Percentiles rank a stretch among this genome's conserved stretches.
Conservation (phyloP, 2,329 filamentous ascomycete species). For the Colletotrichum tropicicola region DNA sequence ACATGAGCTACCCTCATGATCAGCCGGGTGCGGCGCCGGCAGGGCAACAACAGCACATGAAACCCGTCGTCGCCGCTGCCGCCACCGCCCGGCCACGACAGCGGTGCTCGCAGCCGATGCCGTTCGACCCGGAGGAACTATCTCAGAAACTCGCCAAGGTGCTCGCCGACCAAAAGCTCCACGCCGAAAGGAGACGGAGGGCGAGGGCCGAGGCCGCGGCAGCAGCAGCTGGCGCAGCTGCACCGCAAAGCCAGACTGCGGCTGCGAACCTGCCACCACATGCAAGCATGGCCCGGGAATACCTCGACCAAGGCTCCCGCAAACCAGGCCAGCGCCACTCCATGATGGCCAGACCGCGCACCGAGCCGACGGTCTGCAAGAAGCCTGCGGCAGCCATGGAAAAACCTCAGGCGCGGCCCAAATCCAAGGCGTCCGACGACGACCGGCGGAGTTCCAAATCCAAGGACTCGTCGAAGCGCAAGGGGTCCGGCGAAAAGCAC, state of each 20-base stretch:
- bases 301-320: slow-evolving; percentile 11
- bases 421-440: slow-evolving; percentile 29
- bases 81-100: slow-evolving; percentile 19
- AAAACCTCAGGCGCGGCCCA: not conserved
- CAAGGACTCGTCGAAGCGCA: slow-evolving; percentile 5
- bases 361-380: not conserved
- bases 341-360: not conserved
- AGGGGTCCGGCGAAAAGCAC: slow-evolving; percentile 40
- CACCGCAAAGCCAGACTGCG: not conserved
- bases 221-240: not conserved
- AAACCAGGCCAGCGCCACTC: slow-evolving; percentile 6
- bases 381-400: not conserved
- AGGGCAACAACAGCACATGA: slow-evolving; percentile 7
- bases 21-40: slow-evolving; percentile 12
- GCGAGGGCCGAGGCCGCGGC: slow-evolving; percentile 36
- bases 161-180: slow-evolving; percentile 57
- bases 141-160: slow-evolving; percentile 60
- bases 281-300: slow-evolving; percentile 9
- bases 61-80: not conserved
- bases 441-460: slow-evolving; percentile 25
- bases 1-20: slow-evolving; percentile 37
- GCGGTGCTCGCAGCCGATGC: slow-evolving; percentile 34
- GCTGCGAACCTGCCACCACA: slow-evolving; percentile 4
- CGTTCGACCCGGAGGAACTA: slow-evolving; percentile 65
- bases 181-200: slow-evolving; percentile 45